Conservation (phyloP, 352 stramenopile genomes). For the Phytophthora megakarya region DNA sequence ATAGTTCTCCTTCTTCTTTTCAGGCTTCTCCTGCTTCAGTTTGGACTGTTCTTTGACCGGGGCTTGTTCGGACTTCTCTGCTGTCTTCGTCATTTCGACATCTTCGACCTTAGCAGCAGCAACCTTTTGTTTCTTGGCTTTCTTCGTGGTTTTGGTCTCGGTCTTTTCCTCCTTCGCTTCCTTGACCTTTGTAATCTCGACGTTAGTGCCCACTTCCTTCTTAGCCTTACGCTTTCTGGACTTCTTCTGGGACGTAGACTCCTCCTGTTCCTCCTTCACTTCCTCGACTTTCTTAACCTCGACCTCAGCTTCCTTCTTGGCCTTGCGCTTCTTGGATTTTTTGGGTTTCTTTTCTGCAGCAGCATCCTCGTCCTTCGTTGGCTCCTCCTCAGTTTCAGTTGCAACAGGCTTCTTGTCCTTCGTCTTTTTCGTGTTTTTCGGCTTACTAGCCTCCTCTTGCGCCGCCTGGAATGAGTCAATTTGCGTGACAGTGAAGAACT, state of each 20-base stretch:
- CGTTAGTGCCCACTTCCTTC: constrained; percentile 22
- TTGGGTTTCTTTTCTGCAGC: constrained; percentile 42
- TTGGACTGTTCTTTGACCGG: constrained; percentile 30
- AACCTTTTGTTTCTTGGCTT: constrained; percentile 46
- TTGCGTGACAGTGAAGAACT: constrained; percentile 73
- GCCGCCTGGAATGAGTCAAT: constrained; percentile 74
- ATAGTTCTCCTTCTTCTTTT: constrained; percentile 38
- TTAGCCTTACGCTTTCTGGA: constrained; percentile 50
- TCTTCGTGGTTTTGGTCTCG: constrained; percentile 36
- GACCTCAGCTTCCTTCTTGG: constrained; percentile 29
- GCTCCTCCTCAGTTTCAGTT: constrained; percentile 2
- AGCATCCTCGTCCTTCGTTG: constrained; percentile 21
- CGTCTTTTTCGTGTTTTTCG: constrained; percentile 34
- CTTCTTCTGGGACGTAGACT: constrained; percentile 45
- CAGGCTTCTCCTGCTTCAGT: constrained; percentile 28
- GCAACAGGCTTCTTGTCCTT: constrained; percentile 35
- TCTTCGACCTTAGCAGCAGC: constrained; percentile 22
- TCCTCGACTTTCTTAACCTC: constrained; percentile 44
- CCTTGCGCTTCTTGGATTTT: constrained; percentile 58
- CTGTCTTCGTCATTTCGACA: constrained; percentile 18
- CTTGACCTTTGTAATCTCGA: constrained; percentile 40
- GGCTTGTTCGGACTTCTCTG: not conserved
- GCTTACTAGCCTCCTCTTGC: constrained; percentile 44
- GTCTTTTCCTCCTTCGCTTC: constrained; percentile 15
- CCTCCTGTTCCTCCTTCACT: constrained; percentile 6